Evolutionary conservation across 2,329 filamentous ascomycete species (phyloP), one percentile per base, ranked within the genome.

Genomic region (Metarhizium album): DNA sequence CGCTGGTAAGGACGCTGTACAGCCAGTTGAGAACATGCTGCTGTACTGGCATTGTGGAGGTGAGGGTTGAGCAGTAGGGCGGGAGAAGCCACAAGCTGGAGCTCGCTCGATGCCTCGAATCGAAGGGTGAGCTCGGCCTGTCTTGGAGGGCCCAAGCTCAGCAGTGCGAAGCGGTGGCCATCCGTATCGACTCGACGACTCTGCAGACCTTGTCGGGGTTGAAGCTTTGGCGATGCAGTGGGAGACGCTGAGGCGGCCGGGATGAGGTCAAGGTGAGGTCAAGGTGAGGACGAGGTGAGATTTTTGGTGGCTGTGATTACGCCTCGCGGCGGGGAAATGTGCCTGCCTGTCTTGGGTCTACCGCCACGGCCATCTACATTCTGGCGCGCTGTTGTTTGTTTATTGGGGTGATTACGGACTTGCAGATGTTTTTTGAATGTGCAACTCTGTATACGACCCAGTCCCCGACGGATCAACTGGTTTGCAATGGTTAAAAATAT

Each of bases 11-110:
- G 51, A 95, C 84, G 70, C 87, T 93, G 71, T 95, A 95, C 5
- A 97, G 82, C 91, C 91, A 97, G 71, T 90, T 90, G 62, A 97
- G 76, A 54, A 94, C 85, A 71, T 90, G 87, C 69, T 95, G 90
- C 61, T 88, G 86, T 64, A 95, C 87, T 60, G 83, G 81, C 76
- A 82, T 82, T 53, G 63, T 72, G 62, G 29, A 38, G 6, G 29
- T 22, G 47, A 35, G 22, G 27, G 13, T n/a, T n/a, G 24, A 35
- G 18, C 46, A 20, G 16, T 9, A 8, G 22, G 23, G n/a, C 5
- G 9, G 16, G 27, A 33, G 27, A 16, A 33, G 45, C 43, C 23
- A 20, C 43, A 18, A 46, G 40, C 40, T 22, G 23, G 18, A 35
- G 40, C 40, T 22, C 2, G 40, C 16, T 22, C n/a, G 23, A 24